Conservation (phyloP, 139 green algal genomes). For the Coelastrella sp. region DNA sequence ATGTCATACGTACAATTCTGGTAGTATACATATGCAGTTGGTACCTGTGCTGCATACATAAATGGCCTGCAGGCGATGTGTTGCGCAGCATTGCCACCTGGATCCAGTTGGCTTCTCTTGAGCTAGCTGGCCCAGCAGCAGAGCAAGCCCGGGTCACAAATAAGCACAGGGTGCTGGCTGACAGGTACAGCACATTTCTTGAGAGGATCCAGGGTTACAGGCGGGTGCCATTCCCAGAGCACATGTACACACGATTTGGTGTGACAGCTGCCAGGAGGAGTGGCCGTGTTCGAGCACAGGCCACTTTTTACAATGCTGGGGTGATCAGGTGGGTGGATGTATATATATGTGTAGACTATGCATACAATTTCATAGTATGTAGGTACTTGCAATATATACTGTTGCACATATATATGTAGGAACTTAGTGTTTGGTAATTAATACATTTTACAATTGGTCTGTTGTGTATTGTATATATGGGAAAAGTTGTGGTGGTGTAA, state of each 20-base stretch:
- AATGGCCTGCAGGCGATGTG: constrained; percentile 9
- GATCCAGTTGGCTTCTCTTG: neutral
- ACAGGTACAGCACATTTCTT: neutral
- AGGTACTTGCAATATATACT: no score
- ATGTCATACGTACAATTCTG: no score
- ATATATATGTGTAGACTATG: no score
- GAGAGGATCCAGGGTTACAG: neutral
- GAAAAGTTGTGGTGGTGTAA: no score
- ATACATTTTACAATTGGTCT: no score
- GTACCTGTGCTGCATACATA: neutral
- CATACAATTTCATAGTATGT: no score
- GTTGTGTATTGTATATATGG: no score
- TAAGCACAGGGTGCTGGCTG: neutral
- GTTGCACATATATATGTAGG: no score
- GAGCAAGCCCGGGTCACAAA: neutral
- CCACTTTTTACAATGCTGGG: neutral
- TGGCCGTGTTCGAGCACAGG: constrained; percentile 1
- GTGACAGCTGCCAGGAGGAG: neutral
- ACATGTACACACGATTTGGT: neutral
- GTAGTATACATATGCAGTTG: no score
- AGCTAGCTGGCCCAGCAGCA: neutral
- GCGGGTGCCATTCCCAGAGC: neutral
- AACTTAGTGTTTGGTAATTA: no score
- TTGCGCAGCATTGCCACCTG: neutral
- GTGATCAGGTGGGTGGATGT: neutral